phyloP scores from a whole-genome alignment of 2,329 filamentous ascomycete species.

The Zalaria sp. region DNA sequence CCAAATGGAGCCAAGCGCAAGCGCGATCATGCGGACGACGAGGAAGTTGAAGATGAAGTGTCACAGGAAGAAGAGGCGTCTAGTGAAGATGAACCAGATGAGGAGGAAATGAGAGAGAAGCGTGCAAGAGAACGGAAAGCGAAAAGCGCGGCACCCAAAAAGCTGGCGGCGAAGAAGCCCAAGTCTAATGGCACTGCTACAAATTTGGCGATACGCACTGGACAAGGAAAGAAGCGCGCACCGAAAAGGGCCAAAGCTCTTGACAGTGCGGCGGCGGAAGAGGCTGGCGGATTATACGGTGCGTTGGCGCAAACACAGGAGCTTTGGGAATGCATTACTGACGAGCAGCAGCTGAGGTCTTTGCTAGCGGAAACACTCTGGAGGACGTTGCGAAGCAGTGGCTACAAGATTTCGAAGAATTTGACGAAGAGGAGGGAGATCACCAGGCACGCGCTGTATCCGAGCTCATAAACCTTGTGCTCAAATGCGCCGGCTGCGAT shows the following conservation, averaged over 20 bases:
- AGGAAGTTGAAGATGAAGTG: conserved; percentile 11
- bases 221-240: conserved; percentile 29
- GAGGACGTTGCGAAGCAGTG: conserved; percentile 45
- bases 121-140: conserved; percentile 14
- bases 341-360: conserved; percentile 40
- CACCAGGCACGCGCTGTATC: conserved; percentile 40
- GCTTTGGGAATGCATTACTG: not conserved
- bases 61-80: conserved; percentile 21
- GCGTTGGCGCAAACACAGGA: conserved; percentile 8
- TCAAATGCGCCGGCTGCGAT: conserved; percentile 64
- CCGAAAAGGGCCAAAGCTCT: conserved; percentile 36
- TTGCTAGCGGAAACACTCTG: conserved; percentile 38
- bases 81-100: conserved; percentile 25
- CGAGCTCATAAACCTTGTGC: conserved; percentile 47
- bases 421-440: too few relatives aligned
- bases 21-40: conserved; percentile 19
- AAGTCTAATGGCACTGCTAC: conserved; percentile 38
- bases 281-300: conserved; percentile 45
- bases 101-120: conserved; percentile 34
- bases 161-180: conserved; percentile 36
- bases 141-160: conserved; percentile 17
- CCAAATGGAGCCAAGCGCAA: conserved; percentile 31
- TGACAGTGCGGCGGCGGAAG: conserved; percentile 36
- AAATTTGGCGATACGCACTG: conserved; percentile 40
- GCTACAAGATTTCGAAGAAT: conserved; percentile 40